A percentile compares a stretch with the other conserved stretches of the same genome.
Conservation (phyloP, 73 alveolate species). For the Paramecium primaurelia region DNA sequence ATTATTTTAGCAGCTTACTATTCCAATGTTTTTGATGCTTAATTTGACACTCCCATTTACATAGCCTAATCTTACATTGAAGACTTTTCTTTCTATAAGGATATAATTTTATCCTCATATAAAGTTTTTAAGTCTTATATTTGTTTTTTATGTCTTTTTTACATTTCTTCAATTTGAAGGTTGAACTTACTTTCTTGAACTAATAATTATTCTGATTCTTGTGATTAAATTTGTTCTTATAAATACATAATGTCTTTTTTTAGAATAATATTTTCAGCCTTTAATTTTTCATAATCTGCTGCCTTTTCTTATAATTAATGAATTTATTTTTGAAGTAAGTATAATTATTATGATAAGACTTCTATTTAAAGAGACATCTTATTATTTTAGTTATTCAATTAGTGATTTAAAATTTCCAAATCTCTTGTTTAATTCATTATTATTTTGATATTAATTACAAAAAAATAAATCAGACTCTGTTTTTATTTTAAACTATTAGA, state of each 20-base stretch:
- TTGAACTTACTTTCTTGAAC: not conserved
- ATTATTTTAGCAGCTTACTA: not conserved
- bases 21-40: not conserved
- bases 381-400: not conserved
- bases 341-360: not conserved
- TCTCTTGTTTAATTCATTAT: not conserved
- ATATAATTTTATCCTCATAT: not conserved
- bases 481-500: not conserved
- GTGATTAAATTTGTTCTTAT: not conserved
- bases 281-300: not conserved
- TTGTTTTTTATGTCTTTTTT: not conserved
- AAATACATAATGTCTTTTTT: not conserved
- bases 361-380: not conserved
- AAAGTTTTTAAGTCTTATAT: not conserved
- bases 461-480: not conserved
- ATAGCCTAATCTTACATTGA: not conserved
- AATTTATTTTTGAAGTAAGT: not conserved
- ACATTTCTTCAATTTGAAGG: not conserved
- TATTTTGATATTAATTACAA: not conserved
- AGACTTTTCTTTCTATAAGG: not conserved
- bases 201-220: not conserved
- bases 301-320: not conserved
- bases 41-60: not conserved
- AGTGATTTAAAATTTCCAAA: not conserved
- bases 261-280: not conserved